These are phyloP conservation scores for Myotisia sp. DNA, from an alignment of 2,329 filamentous ascomycete species.

Conservation along the genomic window DNA sequence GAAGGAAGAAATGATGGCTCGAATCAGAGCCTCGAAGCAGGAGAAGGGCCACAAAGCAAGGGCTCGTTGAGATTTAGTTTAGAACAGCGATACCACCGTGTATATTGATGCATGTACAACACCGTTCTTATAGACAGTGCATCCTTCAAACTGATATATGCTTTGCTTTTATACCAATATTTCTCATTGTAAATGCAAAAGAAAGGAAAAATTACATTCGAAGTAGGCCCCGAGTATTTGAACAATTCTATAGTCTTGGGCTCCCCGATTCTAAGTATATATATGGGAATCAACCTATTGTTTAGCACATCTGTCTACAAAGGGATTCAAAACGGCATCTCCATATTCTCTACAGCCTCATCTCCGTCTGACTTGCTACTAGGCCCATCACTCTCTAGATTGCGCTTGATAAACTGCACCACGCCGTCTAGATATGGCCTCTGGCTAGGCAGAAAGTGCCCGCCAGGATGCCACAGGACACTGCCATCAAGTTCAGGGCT, in stretches of 20 bases:
- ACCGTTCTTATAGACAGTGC: conserved; percentile 1
- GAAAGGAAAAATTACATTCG: too few species aligned
- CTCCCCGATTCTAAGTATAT: background rate
- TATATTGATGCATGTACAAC: conserved; percentile 1
- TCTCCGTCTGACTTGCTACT: conserved; percentile 20
- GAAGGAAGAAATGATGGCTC: conserved; percentile 99
- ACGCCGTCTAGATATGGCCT: conserved; percentile 68
- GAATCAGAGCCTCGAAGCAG: conserved; percentile 55
- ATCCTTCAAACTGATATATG: background rate
- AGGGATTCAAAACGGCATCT: conserved; percentile 44
- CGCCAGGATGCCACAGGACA: conserved; percentile 65
- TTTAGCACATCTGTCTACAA: background rate
- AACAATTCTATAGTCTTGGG: background rate
- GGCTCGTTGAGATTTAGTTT: conserved; percentile 1
- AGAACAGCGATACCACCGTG: background rate
- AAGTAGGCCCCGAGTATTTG: background rate
- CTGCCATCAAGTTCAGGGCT: conserved; percentile 37
- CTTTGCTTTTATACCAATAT: background rate
- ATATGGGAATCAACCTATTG: conserved; percentile 1
- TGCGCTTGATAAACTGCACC: conserved; percentile 53
- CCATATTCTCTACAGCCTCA: conserved; percentile 53
- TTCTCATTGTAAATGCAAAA: background rate
- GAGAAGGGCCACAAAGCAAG: conserved; percentile 20
- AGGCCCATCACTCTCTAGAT: conserved; percentile 25
- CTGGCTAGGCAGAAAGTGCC: conserved; percentile 74